phyloP scores from a whole-genome alignment of 768 basidiomycete genomes.

The Pleurotus djamor region DNA sequence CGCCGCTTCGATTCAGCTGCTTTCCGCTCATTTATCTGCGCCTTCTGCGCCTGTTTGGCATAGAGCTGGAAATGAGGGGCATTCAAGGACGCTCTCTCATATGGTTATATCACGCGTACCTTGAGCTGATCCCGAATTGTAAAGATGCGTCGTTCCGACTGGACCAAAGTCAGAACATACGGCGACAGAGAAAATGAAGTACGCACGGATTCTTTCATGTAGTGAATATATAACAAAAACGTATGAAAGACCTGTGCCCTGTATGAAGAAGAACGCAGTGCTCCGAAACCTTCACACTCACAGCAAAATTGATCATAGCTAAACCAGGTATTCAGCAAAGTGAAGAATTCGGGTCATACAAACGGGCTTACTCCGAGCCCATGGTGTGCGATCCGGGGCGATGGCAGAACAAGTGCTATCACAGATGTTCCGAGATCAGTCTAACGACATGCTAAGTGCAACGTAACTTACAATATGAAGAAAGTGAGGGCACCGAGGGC shows the following conservation, averaged over 20 bases:
- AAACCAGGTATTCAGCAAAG: not conserved
- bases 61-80: conserved; percentile 22
- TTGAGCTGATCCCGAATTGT: conserved; percentile 75
- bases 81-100: not conserved
- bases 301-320: conserved; percentile 47
- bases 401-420: conserved; percentile 9
- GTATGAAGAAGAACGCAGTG: not conserved
- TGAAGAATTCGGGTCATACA: not conserved
- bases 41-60: conserved; percentile 51
- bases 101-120: conserved; percentile 54
- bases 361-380: conserved; percentile 12
- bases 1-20: conserved; percentile 82
- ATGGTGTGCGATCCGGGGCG: conserved; percentile 12
- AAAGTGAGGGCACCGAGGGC: conserved; percentile 54
- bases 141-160: conserved; percentile 70
- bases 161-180: conserved; percentile 20
- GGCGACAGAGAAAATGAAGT: not conserved
- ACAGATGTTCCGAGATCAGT: not conserved
- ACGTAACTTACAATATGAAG: conserved; percentile 42
- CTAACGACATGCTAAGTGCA: not conserved
- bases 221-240: conserved; percentile 65
- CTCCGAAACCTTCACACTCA: conserved; percentile 11
- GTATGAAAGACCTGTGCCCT: conserved; percentile 38
- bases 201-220: conserved; percentile 58
- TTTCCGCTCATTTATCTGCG: conserved; percentile 74